Evolutionary conservation across 148 eudicot species (phyloP).

Genomic region (Rhododendron simsii): DNA sequence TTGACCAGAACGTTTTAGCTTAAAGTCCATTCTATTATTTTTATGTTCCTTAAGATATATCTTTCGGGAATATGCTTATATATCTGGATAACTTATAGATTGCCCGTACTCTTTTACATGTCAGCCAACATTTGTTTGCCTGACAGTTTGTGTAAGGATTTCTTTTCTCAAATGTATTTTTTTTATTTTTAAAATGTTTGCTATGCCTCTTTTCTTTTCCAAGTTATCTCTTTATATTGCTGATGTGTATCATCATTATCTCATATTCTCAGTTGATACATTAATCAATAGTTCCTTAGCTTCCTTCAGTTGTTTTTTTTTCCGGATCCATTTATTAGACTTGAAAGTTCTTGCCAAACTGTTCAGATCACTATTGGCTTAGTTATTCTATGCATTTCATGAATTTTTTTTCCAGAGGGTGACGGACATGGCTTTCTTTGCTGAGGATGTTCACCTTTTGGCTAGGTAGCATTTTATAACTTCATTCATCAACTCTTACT

Average conservation of each 20-base stretch:
- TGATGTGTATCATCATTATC: background rate
- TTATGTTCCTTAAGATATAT: background rate
- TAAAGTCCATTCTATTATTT: background rate
- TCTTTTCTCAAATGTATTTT: background rate
- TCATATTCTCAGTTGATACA: background rate
- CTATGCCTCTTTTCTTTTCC: background rate
- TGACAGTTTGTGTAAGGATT: background rate
- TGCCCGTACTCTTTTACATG: background rate
- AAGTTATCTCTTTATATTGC: background rate
- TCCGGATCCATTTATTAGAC: background rate
- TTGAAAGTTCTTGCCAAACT: background rate
- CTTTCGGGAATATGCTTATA: background rate
- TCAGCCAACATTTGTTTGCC: background rate
- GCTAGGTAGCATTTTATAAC: constrained; percentile 59
- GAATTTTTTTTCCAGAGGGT: constrained; percentile 56
- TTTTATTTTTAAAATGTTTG: background rate
- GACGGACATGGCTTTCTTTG: constrained; percentile 99
- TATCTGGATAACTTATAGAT: background rate
- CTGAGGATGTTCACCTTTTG: constrained; percentile 97
- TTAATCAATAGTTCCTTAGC: background rate
- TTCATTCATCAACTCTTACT: background rate
- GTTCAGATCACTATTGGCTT: background rate
- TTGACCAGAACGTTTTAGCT: background rate
- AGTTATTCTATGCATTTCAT: background rate
- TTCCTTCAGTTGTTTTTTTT: background rate